Base-by-base conservation (phyloP, 768 basidiomycete genomes). In the Leccinum disarticulatum region DNA sequence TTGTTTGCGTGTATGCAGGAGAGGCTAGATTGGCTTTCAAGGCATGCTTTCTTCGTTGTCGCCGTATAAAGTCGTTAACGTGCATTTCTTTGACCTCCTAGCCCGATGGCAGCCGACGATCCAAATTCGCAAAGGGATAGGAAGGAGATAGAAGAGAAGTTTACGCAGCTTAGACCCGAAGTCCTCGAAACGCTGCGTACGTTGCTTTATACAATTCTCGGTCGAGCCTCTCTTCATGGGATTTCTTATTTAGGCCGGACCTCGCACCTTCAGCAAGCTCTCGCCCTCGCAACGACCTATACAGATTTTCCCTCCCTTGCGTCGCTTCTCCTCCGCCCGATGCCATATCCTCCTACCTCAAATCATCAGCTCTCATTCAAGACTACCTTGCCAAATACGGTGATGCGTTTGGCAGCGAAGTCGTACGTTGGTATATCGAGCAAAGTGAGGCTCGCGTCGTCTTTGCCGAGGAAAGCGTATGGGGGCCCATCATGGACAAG, bases 391-490 rank as follows among this genome's bases (percentile, higher is more conserved):
- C 89, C 49, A 81, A 80, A 66, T 96, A 89, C 74, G 84, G 87
- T 53, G 87, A 93, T 35, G 85, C 84, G 13, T 98, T 98, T 64
- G 89, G 94, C 0, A 85, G 81, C n/a, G 88, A 93, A 67, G 79
- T 97, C n/a, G 95, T 91, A 68, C 83, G 86, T 67, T 97, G 91
- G 91, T 96, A 93, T 71, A 90, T 96, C 53, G 90, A 93, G 64
- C 87, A 95, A 63, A 91, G 91, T 17, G 93, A 93, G 74, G 74
- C 92, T 25, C 84, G 93, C 13, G 83, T 87, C 6, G 81, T 98
- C 73, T 92, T 98, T 64, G 84, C 87, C 1, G 88, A 91, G 63
- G 87, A 90, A 51, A 82, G 83, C 31, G 73, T 78, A 15, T 85
- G 89, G 66, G 76, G 77, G 31, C 74, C 73, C 1, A 85, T 90